phyloP scores from a whole-genome alignment of 768 basidiomycete genomes.

The Psilocybe azurescens region DNA sequence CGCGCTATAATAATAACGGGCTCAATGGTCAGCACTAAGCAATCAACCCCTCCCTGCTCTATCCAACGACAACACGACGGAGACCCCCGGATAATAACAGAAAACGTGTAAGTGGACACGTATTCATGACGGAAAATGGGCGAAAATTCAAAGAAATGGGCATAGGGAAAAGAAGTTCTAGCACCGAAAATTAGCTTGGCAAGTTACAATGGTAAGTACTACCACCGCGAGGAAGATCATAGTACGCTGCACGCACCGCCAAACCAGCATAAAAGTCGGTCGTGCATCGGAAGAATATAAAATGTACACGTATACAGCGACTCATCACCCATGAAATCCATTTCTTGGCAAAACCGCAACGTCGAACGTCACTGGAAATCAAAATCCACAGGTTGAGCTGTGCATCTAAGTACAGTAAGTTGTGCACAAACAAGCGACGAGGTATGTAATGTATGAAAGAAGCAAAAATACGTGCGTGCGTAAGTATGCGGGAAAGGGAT shows the following conservation, averaged over 20 bases:
- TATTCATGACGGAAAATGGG: too few relatives aligned
- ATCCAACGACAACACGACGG: too few relatives aligned
- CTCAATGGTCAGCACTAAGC: too few relatives aligned
- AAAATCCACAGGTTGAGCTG: slow-evolving; percentile 20
- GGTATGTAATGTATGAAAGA: neutral
- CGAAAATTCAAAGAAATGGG: neutral
- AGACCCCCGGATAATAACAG: too few relatives aligned
- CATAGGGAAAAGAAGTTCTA: neutral
- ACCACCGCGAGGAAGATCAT: neutral
- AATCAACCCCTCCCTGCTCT: too few relatives aligned
- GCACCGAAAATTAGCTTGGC: neutral
- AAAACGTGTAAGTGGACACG: too few relatives aligned
- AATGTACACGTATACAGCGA: neutral
- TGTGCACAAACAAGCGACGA: neutral
- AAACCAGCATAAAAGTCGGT: neutral
- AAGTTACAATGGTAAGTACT: neutral
- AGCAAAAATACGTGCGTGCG: neutral
- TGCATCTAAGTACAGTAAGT: slow-evolving; percentile 12
- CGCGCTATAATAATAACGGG: too few relatives aligned
- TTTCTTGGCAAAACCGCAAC: too few relatives aligned
- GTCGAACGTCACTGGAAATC: neutral
- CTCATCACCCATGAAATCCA: neutral
- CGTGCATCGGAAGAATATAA: neutral
- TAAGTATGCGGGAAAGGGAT: neutral
- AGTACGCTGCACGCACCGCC: neutral